Evolutionary conservation across 2,329 filamentous ascomycete genomes (phyloP), one percentile per base, ranked within the genome.

Genomic region (Pseudogymnoascus sp.): DNA sequence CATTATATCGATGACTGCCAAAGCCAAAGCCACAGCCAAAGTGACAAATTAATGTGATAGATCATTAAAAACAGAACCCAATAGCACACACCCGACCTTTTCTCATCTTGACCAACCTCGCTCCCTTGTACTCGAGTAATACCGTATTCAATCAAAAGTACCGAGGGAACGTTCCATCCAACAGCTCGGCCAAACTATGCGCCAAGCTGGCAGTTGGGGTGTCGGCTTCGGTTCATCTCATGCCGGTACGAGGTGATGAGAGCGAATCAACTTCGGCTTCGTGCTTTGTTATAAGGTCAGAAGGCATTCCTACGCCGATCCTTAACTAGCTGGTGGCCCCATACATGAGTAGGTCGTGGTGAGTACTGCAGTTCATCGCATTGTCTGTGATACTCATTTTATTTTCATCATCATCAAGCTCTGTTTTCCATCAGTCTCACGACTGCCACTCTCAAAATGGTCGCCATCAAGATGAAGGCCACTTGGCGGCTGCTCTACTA

Each of bases 221-320:
- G 27, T 17, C 48, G 29, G 48, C 27, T 33, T 55, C 48, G 48
- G 48, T 33, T 55, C 15, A 55, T 55, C 27, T 55, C 9, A 33
- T 55, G 29, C 48, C 48, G 48, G 15, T 55, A 9, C 27, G 10
- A 55, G 48, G 4, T 29, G 10, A 33, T 33, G 27, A 55, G 27
- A 55, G 27, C 48, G 48, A 55, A 55, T 55, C 48, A 55, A 55
- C 27, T 1, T 7, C 5, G 3, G 27, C 48, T 33, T 55, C 29
- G 48, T 55, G 48, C 29, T 55, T 55, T 55, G 48, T 33, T 55
- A 55, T 55, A 55, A 55, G 48, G 29, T 55, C 48, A 55, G 48
- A 55, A 55, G 48, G 48, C 48, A 33, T 21, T 12, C n/a, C 8
- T 3, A 33, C 12, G 48, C 48, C 29, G 48, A 55, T 55, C 48